Conservation (phyloP, 1,284 basidiomycete genomes). For the Golubevia sp. region DNA sequence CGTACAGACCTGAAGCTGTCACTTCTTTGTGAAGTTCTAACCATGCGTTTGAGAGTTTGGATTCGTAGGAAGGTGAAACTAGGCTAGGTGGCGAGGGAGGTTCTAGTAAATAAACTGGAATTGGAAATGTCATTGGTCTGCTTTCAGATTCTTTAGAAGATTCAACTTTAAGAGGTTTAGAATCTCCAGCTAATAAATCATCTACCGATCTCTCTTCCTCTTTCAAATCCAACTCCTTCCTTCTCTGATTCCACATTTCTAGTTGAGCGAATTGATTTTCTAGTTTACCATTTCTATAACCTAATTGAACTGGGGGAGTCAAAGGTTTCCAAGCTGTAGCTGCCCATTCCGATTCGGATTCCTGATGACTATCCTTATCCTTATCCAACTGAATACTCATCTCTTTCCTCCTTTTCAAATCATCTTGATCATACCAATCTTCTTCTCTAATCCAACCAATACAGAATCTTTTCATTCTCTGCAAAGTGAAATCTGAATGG, state of each 20-base stretch:
- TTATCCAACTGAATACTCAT: conserved; percentile 13
- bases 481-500: conserved; percentile 50
- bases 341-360: no score
- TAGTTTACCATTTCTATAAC: conserved; percentile 47
- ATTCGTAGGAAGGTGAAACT: conserved; percentile 33
- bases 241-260: conserved; percentile 21
- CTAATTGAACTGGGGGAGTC: conserved; percentile 55
- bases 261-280: conserved; percentile 55
- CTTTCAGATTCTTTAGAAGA: conserved; percentile 2
- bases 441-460: conserved; percentile 45
- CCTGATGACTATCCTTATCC: no score
- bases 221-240: no score
- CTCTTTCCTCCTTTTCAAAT: conserved; percentile 8
- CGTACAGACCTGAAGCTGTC: conserved; percentile 45
- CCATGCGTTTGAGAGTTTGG: conserved; percentile 37
- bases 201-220: no score
- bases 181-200: background rate
- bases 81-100: conserved; percentile 30
- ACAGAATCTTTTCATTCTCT: conserved; percentile 44
- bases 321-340: conserved; percentile 18
- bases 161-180: background rate
- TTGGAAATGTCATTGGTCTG: conserved; percentile 37
- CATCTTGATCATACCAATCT: conserved; percentile 21
- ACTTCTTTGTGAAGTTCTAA: conserved; percentile 36
- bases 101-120: conserved; percentile 49